Evolutionary conservation across 257 asterid species (phyloP).

Genomic region (Solanum chmielewskii): DNA sequence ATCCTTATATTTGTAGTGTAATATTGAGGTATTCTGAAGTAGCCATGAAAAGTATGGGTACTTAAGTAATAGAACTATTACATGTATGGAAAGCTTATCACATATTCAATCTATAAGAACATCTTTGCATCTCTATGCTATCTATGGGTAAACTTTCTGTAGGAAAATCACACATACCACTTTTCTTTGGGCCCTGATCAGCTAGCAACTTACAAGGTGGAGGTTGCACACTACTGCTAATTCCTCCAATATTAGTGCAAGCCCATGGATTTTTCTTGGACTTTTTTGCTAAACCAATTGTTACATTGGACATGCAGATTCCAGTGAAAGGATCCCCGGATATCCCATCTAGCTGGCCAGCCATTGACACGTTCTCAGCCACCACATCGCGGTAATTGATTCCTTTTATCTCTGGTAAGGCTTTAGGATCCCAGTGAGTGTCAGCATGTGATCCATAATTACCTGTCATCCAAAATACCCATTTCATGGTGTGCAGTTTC

Average conservation of each 20-base stretch:
- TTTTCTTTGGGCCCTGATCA: slow-evolving; percentile 31
- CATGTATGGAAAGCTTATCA: not conserved
- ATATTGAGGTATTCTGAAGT: not conserved
- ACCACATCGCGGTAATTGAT: slow-evolving; percentile 69
- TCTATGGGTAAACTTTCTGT: slow-evolving; percentile 40
- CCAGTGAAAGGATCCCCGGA: slow-evolving; percentile 72
- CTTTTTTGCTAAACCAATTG: slow-evolving; percentile 60
- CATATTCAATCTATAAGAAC: slow-evolving; percentile 36
- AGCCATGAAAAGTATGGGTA: not conserved
- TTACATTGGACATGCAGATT: slow-evolving; percentile 67
- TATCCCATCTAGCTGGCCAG: slow-evolving; percentile 70
- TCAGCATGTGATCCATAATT: slow-evolving; percentile 87
- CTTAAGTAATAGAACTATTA: not conserved
- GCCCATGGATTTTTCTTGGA: slow-evolving; percentile 66
- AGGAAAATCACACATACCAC: slow-evolving; percentile 51
- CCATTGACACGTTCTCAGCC: slow-evolving; percentile 68
- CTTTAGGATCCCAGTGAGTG: slow-evolving; percentile 53
- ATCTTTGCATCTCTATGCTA: slow-evolving; percentile 30
- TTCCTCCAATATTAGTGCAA: slow-evolving; percentile 48
- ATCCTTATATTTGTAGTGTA: not conserved
- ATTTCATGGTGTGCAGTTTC: slow-evolving; percentile 72
- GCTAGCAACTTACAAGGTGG: slow-evolving; percentile 44
- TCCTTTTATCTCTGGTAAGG: slow-evolving; percentile 53
- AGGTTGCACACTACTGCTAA: slow-evolving; percentile 52
- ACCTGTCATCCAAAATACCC: slow-evolving; percentile 93